Percentiles rank a stretch among this genome's conserved stretches.
phyloP scores from a whole-genome alignment of 2,329 filamentous ascomycete genomes.

The Fusarium secorum region DNA sequence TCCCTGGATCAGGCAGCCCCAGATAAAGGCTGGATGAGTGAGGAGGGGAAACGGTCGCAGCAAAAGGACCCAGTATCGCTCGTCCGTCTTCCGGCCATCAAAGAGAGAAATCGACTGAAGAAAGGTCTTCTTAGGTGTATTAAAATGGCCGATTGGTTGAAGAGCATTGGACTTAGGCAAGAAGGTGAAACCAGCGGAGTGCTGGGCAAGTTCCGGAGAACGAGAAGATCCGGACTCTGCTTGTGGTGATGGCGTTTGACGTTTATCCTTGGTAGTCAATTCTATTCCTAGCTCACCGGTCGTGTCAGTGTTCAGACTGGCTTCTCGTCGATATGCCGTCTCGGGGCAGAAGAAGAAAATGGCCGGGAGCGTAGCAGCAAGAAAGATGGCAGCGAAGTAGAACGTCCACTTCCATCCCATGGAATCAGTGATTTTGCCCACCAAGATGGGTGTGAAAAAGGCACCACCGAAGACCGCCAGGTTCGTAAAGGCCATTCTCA shows the following conservation, averaged over 20 bases:
- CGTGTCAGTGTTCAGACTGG: slow-evolving; percentile 74
- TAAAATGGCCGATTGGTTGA: slow-evolving; percentile 47
- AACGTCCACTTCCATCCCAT: slow-evolving; percentile 91
- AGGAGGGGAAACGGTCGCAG: slow-evolving; percentile 84
- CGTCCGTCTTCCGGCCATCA: slow-evolving; percentile 82
- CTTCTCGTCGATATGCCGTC: slow-evolving; percentile 76
- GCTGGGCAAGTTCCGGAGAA: background rate
- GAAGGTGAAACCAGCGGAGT: slow-evolving; percentile 40
- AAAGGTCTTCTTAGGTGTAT: slow-evolving; percentile 64
- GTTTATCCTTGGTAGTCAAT: slow-evolving; percentile 20
- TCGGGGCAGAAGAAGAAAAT: slow-evolving; percentile 85
- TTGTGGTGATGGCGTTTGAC: slow-evolving; percentile 6
- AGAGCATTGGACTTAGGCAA: slow-evolving; percentile 46
- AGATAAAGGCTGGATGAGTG: slow-evolving; percentile 84
- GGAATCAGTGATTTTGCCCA: slow-evolving; percentile 80
- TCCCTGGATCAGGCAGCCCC: slow-evolving; percentile 82
- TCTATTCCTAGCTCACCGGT: slow-evolving; percentile 45
- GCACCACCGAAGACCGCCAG: slow-evolving; percentile 64
- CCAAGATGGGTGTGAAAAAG: slow-evolving; percentile 83
- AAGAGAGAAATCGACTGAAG: slow-evolving; percentile 71
- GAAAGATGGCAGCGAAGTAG: slow-evolving; percentile 87
- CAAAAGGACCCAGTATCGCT: slow-evolving; percentile 70
- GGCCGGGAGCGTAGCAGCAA: slow-evolving; percentile 71
- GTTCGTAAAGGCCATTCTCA: slow-evolving; percentile 83
- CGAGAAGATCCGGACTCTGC: background rate